phyloP scores from a whole-genome alignment of 768 basidiomycete species.

The Boletus speciosus region DNA sequence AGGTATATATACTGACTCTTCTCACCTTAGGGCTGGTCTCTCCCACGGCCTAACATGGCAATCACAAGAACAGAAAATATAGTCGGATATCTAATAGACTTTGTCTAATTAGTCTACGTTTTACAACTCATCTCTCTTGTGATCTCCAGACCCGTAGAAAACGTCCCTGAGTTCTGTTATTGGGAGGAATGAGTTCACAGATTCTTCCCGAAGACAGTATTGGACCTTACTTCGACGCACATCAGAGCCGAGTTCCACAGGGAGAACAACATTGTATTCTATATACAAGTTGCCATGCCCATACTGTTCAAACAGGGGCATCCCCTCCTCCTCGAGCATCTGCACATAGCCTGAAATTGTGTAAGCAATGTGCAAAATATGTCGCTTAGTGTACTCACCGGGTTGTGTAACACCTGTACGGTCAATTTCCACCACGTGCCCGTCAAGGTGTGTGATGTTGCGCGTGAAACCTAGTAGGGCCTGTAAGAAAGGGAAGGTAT shows the following conservation, averaged over 20 bases:
- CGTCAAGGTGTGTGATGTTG: conserved; percentile 90
- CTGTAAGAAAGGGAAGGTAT: conserved; percentile 38
- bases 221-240: conserved; percentile 68
- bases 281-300: conserved; percentile 81
- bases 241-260: conserved; percentile 62
- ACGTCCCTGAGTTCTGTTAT: conserved; percentile 52
- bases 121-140: conserved; percentile 41
- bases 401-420: conserved; percentile 89
- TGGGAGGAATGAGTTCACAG: conserved; percentile 10
- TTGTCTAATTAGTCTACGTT: conserved; percentile 6
- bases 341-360: conserved; percentile 69
- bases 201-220: not conserved
- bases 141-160: conserved; percentile 41
- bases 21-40: conserved; percentile 29
- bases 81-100: conserved; percentile 1
- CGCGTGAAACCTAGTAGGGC: conserved; percentile 95
- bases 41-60: conserved; percentile 21
- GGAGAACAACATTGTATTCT: conserved; percentile 91
- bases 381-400: conserved; percentile 39
- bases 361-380: not conserved
- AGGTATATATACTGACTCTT: conserved; percentile 11
- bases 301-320: conserved; percentile 65
- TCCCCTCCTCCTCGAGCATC: conserved; percentile 82
- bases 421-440: conserved; percentile 65
- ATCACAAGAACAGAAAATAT: not conserved